Percentiles rank a stretch among this genome's conserved stretches.
phyloP scores from a whole-genome alignment of 1,139 yeast species.

The Debaryomycetaceae sp. region DNA sequence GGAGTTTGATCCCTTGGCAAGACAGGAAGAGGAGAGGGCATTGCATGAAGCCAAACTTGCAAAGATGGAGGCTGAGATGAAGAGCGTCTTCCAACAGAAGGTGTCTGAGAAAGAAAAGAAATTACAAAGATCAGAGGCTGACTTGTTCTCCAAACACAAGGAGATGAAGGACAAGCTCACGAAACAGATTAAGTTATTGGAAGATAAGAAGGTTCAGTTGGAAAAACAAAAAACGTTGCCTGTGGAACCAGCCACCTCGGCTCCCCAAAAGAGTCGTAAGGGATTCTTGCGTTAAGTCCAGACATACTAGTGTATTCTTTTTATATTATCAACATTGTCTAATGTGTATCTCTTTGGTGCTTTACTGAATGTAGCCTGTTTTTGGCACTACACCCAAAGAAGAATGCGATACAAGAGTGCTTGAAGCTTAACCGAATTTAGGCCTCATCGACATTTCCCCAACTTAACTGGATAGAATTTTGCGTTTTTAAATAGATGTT shows the following conservation, averaged over 20 bases:
- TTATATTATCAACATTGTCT: background rate
- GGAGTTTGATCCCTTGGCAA: slow-evolving; percentile 89
- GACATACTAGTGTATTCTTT: background rate
- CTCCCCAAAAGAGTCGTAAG: slow-evolving; percentile 48
- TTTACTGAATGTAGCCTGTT: background rate
- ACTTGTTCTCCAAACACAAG: slow-evolving; percentile 89
- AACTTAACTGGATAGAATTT: too few species aligned
- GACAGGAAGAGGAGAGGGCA: slow-evolving; percentile 91
- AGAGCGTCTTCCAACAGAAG: slow-evolving; percentile 93
- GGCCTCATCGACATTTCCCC: too few species aligned
- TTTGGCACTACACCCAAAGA: too few species aligned
- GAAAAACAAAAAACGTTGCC: slow-evolving; percentile 65
- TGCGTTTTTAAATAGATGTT: too few species aligned
- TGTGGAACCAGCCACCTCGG: slow-evolving; percentile 50
- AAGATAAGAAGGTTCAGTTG: slow-evolving; percentile 83
- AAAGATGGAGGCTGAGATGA: slow-evolving; percentile 96
- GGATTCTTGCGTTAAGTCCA: slow-evolving; percentile 47
- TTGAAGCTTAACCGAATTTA: too few species aligned
- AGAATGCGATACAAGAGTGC: too few species aligned
- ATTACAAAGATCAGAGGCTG: slow-evolving; percentile 95
- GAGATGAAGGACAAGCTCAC: slow-evolving; percentile 94
- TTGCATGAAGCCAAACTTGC: slow-evolving; percentile 92
- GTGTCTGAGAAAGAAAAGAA: slow-evolving; percentile 96
- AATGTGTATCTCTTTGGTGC: background rate
- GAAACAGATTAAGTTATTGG: slow-evolving; percentile 83